A percentile compares a stretch with the other conserved stretches of the same genome.
phyloP scores from a whole-genome alignment of 2,329 filamentous ascomycete genomes.

The Teratosphaeria zuluensis region DNA sequence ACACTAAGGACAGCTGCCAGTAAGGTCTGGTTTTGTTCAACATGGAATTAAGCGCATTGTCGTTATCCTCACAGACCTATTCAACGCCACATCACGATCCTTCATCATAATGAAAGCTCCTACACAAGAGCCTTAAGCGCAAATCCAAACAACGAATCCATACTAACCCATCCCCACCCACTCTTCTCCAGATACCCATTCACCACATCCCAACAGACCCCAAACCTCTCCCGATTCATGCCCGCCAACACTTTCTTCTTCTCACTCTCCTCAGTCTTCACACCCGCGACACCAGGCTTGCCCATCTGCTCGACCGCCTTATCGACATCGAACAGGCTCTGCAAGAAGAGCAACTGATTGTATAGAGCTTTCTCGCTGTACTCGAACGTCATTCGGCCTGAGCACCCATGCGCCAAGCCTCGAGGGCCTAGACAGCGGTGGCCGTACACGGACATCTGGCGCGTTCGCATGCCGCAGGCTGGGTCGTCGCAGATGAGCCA shows the following conservation, averaged over 20 bases:
- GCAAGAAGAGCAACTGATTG: slow-evolving; percentile 87
- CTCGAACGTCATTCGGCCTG: slow-evolving; percentile 81
- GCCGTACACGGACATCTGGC: slow-evolving; percentile 89
- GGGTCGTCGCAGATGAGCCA: slow-evolving; percentile 87
- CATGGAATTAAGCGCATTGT: neutral
- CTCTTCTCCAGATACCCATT: slow-evolving; percentile 40
- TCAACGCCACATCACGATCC: neutral
- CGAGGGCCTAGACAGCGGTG: slow-evolving; percentile 79
- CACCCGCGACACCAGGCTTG: slow-evolving; percentile 13
- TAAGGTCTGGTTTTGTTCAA: no score
- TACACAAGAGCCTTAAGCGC: slow-evolving; percentile 22
- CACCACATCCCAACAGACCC: slow-evolving; percentile 64
- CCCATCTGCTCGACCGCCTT: slow-evolving; percentile 50
- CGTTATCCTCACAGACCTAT: neutral
- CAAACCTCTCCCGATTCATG: slow-evolving; percentile 73
- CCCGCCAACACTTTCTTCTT: slow-evolving; percentile 60
- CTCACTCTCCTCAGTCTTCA: slow-evolving; percentile 45
- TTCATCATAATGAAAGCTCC: neutral
- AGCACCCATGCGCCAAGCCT: slow-evolving; percentile 73
- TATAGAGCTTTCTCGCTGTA: slow-evolving; percentile 83
- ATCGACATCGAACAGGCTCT: slow-evolving; percentile 79
- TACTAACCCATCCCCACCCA: slow-evolving; percentile 34
- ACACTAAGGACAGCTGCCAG: no score
- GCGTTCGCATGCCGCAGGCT: slow-evolving; percentile 74
- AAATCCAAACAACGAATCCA: slow-evolving; percentile 40